These are phyloP conservation scores for Yarrowia sp. DNA, from an alignment of 805 yeast species.

Conservation along the genomic window DNA sequence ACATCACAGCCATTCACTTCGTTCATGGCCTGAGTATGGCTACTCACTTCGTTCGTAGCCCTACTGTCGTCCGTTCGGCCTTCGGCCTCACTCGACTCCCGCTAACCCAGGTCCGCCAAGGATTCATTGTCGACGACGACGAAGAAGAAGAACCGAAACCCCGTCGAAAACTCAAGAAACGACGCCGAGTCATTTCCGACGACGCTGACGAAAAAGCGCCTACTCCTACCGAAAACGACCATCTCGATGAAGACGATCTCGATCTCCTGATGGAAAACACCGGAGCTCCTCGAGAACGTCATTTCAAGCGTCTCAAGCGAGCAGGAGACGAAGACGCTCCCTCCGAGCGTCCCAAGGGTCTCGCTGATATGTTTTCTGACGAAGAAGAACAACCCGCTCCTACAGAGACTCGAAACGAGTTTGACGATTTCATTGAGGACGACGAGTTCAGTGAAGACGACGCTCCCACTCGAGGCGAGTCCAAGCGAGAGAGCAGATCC, in stretches of 20 bases:
- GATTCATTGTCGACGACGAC: conserved; percentile 91
- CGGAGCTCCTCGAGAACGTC: conserved; percentile 48
- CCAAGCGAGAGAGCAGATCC: conserved; percentile 21
- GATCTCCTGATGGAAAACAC: conserved; percentile 88
- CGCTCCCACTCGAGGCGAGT: conserved; percentile 19
- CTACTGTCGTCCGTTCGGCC: too few species aligned
- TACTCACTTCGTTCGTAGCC: neutral
- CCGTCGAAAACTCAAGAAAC: conserved; percentile 33
- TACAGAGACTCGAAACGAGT: conserved; percentile 54
- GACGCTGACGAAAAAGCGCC: conserved; percentile 18
- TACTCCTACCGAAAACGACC: conserved; percentile 23
- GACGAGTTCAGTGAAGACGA: conserved; percentile 79
- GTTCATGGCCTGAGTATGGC: neutral
- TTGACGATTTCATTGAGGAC: conserved; percentile 96
- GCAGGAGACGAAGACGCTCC: conserved; percentile 50
- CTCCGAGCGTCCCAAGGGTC: conserved; percentile 42
- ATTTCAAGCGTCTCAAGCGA: conserved; percentile 80
- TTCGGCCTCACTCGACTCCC: too few species aligned
- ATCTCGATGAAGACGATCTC: conserved; percentile 88
- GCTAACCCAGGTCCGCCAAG: conserved; percentile 61
- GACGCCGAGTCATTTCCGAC: conserved; percentile 28
- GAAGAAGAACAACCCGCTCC: conserved; percentile 35
- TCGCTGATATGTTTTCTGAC: conserved; percentile 72
- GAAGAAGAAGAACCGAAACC: conserved; percentile 53
- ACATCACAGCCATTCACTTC: too few species aligned